Percentiles rank a stretch among this genome's conserved stretches.
Conservation (phyloP, 768 basidiomycete species). For the Rhizopogon sp. region DNA sequence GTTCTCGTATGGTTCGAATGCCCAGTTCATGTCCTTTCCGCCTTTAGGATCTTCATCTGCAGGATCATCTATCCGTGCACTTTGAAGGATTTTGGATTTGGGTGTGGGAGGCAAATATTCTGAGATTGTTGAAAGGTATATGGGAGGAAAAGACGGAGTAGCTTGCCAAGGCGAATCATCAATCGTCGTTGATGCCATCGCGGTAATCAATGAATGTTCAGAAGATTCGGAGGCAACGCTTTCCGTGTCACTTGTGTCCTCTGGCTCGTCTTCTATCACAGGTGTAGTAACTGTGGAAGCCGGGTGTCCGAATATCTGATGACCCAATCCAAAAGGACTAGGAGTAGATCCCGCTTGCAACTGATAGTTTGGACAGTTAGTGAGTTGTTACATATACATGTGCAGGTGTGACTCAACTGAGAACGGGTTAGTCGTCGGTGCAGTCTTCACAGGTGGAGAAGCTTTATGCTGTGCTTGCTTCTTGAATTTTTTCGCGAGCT, state of each 20-base stretch:
- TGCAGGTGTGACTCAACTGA: constrained; percentile 39
- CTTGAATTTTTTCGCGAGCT: constrained; percentile 53
- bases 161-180: constrained; percentile 61
- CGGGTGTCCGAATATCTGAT: constrained; percentile 56
- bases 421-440: constrained; percentile 59
- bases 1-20: constrained; percentile 75
- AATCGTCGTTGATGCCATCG: constrained; percentile 50
- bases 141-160: constrained; percentile 59
- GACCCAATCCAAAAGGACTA: constrained; percentile 51
- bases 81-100: constrained; percentile 41
- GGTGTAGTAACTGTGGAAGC: constrained; percentile 8
- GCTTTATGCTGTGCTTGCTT: constrained; percentile 35
- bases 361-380: constrained; percentile 5
- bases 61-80: constrained; percentile 34
- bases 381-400: constrained; percentile 1
- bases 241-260: constrained; percentile 29
- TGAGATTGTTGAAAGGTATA: constrained; percentile 70
- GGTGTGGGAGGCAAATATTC: constrained; percentile 66
- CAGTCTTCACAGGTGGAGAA: constrained; percentile 27
- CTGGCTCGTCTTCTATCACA: constrained; percentile 17
- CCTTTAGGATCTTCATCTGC: constrained; percentile 37
- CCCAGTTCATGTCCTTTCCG: constrained; percentile 51
- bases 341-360: constrained; percentile 24
- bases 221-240: constrained; percentile 32
- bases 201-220: constrained; percentile 50